phyloP scores from a whole-genome alignment of 116 monocot species.

The Posidonia oceanica region DNA sequence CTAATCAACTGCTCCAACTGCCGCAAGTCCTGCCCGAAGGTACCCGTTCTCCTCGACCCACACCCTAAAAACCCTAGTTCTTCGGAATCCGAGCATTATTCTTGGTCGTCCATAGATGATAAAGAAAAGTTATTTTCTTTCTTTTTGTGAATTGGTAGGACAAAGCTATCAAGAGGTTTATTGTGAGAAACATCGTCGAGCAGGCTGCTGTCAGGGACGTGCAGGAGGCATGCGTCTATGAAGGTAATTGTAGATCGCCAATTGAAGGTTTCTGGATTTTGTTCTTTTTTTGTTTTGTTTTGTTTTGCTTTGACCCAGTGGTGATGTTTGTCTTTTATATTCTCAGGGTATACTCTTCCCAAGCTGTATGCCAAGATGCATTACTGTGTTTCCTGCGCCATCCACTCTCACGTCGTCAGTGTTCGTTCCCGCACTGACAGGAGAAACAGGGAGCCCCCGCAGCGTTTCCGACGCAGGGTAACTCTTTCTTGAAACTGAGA shows the following conservation, averaged over 20 bases:
- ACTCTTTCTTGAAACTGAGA: background rate
- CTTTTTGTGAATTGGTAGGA: conserved; percentile 18
- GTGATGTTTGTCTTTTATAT: conserved; percentile 4
- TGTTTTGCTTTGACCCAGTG: background rate
- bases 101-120: background rate
- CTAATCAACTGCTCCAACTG: conserved; percentile 55
- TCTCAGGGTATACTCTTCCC: conserved; percentile 43
- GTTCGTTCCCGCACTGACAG: conserved; percentile 56
- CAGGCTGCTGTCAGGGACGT: conserved; percentile 51
- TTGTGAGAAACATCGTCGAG: conserved; percentile 62
- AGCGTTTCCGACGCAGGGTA: conserved; percentile 78
- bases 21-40: conserved; percentile 48
- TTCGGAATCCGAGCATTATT: background rate
- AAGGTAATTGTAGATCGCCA: conserved; percentile 10
- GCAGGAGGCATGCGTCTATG: conserved; percentile 55
- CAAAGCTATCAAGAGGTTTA: conserved; percentile 66
- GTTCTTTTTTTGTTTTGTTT: background rate
- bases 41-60: background rate
- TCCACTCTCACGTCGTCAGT: conserved; percentile 75
- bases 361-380: conserved; percentile 71
- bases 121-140: background rate
- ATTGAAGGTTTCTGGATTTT: background rate
- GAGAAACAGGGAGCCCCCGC: conserved; percentile 72
- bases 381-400: conserved; percentile 76
- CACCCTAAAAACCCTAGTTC: background rate